Percentiles rank a stretch among this genome's conserved stretches.
Conservation (phyloP, 768 basidiomycete species). For the Suillus alpinus region DNA sequence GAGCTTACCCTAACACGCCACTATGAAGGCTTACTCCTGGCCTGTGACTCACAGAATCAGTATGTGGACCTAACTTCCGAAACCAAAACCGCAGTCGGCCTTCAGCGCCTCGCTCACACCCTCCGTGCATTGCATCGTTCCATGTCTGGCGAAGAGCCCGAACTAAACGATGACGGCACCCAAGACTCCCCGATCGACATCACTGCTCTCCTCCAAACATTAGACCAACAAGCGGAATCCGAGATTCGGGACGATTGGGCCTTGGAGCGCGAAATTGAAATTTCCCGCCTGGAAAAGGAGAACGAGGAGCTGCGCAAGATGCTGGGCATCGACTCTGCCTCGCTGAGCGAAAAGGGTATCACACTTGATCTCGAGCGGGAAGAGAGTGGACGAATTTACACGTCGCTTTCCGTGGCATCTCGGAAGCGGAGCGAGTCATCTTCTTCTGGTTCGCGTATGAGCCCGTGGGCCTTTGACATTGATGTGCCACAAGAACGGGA, state of each 20-base stretch:
- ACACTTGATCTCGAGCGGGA: slow-evolving; percentile 46
- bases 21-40: slow-evolving; percentile 78
- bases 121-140: slow-evolving; percentile 72
- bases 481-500: slow-evolving; percentile 24
- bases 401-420: slow-evolving; percentile 16
- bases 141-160: slow-evolving; percentile 59
- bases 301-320: slow-evolving; percentile 75
- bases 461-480: slow-evolving; percentile 29
- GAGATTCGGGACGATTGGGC: slow-evolving; percentile 76
- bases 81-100: slow-evolving; percentile 57
- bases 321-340: slow-evolving; percentile 68
- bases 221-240: slow-evolving; percentile 38
- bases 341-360: slow-evolving; percentile 51
- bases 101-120: slow-evolving; percentile 68
- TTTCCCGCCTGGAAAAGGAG: slow-evolving; percentile 76
- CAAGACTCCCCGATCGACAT: slow-evolving; percentile 40
- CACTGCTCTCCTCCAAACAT: slow-evolving; percentile 39
- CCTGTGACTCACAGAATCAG: slow-evolving; percentile 56
- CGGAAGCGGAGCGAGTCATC: slow-evolving; percentile 29
- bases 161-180: slow-evolving; percentile 23
- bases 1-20: slow-evolving; percentile 84
- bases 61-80: slow-evolving; percentile 57
- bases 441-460: slow-evolving; percentile 18
- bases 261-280: slow-evolving; percentile 83
- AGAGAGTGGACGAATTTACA: slow-evolving; percentile 38